A percentile compares a stretch with the other conserved stretches of the same genome.
Evolutionary conservation across 2,329 filamentous ascomycete species (phyloP).

Genomic region (Coniella vitis): DNA sequence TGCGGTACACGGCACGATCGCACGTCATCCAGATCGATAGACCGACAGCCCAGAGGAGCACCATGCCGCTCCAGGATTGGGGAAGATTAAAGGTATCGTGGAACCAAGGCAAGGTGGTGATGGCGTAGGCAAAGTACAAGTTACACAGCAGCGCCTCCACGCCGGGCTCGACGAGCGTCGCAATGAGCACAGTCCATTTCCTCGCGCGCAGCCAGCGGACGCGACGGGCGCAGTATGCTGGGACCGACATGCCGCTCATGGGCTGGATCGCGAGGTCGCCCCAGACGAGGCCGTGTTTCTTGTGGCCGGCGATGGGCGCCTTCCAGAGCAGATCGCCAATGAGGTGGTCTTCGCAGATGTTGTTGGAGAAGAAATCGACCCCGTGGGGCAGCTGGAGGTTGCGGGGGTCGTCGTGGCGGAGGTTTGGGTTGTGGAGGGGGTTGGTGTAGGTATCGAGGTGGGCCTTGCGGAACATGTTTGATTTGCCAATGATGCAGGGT

Average conservation of each 20-base stretch:
- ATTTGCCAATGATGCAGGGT: constrained; percentile 92
- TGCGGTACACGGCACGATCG: constrained; percentile 67
- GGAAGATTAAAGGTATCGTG: constrained; percentile 44
- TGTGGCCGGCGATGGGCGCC: constrained; percentile 53
- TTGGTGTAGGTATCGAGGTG: constrained; percentile 72
- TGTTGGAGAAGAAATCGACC: constrained; percentile 87
- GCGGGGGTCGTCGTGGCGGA: constrained; percentile 13
- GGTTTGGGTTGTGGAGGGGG: constrained; percentile 37
- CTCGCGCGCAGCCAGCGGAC: constrained; percentile 87
- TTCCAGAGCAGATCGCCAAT: constrained; percentile 91
- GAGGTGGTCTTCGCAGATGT: constrained; percentile 96
- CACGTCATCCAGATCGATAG: constrained; percentile 65
- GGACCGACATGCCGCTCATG: constrained; percentile 71
- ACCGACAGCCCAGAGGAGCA: constrained; percentile 56
- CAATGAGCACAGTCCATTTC: constrained; percentile 86
- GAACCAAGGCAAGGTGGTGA: constrained; percentile 67
- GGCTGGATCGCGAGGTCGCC: constrained; percentile 89
- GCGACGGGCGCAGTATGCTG: constrained; percentile 71
- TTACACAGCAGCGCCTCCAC: constrained; percentile 85
- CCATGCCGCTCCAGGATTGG: constrained; percentile 62
- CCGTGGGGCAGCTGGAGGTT: constrained; percentile 49
- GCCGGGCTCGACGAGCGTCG: constrained; percentile 87
- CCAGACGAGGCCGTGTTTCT: constrained; percentile 76
- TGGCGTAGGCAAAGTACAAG: constrained; percentile 68
- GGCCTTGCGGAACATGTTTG: constrained; percentile 94